phyloP scores from a whole-genome alignment of 1,139 yeast species.

The Sugiyamaella novakii region DNA sequence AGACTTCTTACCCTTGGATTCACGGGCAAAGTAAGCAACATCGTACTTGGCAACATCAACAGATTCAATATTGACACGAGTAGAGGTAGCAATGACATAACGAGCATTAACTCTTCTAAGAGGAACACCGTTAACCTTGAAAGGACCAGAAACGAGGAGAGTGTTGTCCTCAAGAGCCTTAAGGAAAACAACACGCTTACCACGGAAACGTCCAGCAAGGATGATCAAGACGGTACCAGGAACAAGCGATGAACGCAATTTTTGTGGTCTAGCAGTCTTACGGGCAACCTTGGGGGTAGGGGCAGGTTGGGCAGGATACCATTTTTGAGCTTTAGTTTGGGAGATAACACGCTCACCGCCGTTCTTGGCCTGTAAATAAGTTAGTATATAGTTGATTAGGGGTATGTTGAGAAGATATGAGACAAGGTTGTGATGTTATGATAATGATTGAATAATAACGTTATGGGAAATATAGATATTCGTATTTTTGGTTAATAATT shows the following conservation, averaged over 20 bases:
- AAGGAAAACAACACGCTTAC: constrained; percentile 99
- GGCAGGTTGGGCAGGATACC: constrained; percentile 91
- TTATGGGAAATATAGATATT: too few species aligned
- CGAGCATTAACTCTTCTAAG: constrained; percentile 99
- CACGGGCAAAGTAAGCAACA: constrained; percentile 97
- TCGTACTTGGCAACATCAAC: constrained; percentile 91
- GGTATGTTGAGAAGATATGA: neutral
- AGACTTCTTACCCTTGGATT: constrained; percentile 61
- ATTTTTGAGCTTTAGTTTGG: constrained; percentile 71
- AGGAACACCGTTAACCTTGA: constrained; percentile 99
- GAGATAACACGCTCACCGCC: constrained; percentile 41
- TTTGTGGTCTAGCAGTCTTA: constrained; percentile 91
- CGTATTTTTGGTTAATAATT: too few species aligned
- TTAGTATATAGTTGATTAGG: constrained; percentile 17
- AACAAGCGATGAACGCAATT: constrained; percentile 93
- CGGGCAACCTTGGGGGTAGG: constrained; percentile 65
- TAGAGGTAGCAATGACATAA: constrained; percentile 98
- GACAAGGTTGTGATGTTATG: neutral
- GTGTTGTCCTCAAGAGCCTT: constrained; percentile 99
- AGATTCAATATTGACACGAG: constrained; percentile 76
- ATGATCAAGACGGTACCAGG: constrained; percentile 99
- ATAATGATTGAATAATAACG: too few species aligned
- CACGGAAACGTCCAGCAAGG: constrained; percentile 99
- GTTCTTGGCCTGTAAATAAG: constrained; percentile 38
- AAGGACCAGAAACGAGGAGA: constrained; percentile 97